phyloP scores from a whole-genome alignment of 1,284 basidiomycete species.

The Veloporphyrellus conicus region DNA sequence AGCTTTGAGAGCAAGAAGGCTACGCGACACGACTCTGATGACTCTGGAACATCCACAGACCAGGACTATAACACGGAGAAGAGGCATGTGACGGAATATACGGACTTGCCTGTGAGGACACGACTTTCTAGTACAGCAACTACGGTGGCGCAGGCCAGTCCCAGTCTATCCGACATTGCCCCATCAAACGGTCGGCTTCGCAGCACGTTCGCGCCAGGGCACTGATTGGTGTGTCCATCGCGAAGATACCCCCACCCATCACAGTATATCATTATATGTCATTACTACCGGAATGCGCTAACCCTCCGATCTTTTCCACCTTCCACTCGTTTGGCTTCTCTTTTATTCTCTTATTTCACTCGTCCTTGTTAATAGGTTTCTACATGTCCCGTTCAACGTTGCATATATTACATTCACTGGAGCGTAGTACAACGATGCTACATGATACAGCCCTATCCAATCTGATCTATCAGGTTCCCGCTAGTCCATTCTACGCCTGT shows the following conservation, averaged over 20 bases:
- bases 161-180: slow-evolving; percentile 39
- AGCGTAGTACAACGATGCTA: slow-evolving; percentile 24
- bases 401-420: slow-evolving; percentile 25
- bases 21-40: slow-evolving; percentile 29
- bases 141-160: slow-evolving; percentile 35
- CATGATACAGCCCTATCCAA: slow-evolving; percentile 17
- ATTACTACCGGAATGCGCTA: slow-evolving; percentile 16
- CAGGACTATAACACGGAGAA: slow-evolving; percentile 23
- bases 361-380: slow-evolving; percentile 25
- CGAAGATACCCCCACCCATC: slow-evolving; percentile 27
- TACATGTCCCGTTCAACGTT: slow-evolving; percentile 25
- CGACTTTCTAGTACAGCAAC: slow-evolving; percentile 49
- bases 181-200: slow-evolving; percentile 27
- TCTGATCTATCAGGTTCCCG: slow-evolving; percentile 12
- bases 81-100: slow-evolving; percentile 32
- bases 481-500: slow-evolving; percentile 64
- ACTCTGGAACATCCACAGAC: slow-evolving; percentile 34
- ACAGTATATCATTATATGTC: slow-evolving; percentile 20
- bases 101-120: slow-evolving; percentile 33
- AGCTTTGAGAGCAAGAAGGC: slow-evolving; percentile 35
- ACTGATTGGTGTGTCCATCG: slow-evolving; percentile 13
- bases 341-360: slow-evolving; percentile 19
- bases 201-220: slow-evolving; percentile 21
- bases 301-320: slow-evolving; percentile 14
- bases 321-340: slow-evolving; percentile 21